phyloP scores from a whole-genome alignment of 306 rosid genomes.

The Gynostemma pentaphyllum region DNA sequence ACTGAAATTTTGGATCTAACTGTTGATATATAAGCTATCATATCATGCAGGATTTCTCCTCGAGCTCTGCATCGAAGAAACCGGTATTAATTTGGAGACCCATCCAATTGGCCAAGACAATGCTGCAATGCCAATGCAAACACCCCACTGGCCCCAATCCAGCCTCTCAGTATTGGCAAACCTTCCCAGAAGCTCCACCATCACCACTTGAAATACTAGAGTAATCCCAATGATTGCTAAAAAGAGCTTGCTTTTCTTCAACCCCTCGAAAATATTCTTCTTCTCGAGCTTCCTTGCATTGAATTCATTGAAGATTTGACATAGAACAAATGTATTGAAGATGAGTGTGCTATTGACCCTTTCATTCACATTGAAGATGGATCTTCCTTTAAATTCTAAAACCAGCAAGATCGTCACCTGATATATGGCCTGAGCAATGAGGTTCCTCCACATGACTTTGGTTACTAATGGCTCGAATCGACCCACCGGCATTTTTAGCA shows the following conservation, averaged over 20 bases:
- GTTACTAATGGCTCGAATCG: conserved; percentile 14
- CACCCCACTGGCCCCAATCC: conserved; percentile 19
- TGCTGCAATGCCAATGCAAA: conserved; percentile 17
- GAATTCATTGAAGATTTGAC: conserved; percentile 19
- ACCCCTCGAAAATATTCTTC: conserved; percentile 19
- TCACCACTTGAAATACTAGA: conserved; percentile 10
- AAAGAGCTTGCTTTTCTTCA: conserved; percentile 13
- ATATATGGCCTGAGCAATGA: conserved; percentile 16
- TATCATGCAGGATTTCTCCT: not conserved
- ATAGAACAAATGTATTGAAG: conserved; percentile 19
- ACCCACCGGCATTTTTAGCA: conserved; percentile 5
- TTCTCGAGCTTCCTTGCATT: conserved; percentile 21
- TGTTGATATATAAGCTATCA: not conserved
- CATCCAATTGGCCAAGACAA: conserved; percentile 24
- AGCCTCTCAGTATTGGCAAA: conserved; percentile 18
- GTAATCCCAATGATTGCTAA: conserved; percentile 15
- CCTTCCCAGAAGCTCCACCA: conserved; percentile 19
- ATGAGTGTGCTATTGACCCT: conserved; percentile 15
- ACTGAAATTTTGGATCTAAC: not conserved
- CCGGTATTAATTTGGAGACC: conserved; percentile 12
- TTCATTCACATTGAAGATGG: conserved; percentile 16
- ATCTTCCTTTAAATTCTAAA: conserved; percentile 13
- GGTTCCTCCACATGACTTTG: conserved; percentile 22
- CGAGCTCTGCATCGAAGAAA: not conserved
- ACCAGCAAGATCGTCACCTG: conserved; percentile 13